Evolutionary conservation across 2,329 filamentous ascomycete species (phyloP).

Genomic region (Tolypocladium cylindrosporum): DNA sequence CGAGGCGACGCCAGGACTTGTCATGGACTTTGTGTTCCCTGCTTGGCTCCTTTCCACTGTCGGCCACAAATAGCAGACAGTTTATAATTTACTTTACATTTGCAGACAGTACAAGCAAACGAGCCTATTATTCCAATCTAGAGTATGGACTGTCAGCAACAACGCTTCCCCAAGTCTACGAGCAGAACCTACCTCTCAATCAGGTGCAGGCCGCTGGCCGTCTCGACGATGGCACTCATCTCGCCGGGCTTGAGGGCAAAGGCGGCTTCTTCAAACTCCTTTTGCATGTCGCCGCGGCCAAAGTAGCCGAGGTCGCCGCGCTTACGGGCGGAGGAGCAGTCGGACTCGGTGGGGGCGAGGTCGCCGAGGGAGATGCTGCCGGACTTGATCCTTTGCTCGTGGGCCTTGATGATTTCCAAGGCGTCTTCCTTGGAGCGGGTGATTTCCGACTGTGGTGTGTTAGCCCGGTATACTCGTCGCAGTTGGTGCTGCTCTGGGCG

Average conservation of each 20-base stretch:
- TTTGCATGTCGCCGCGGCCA: slow-evolving; percentile 92
- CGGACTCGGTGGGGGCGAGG: slow-evolving; percentile 78
- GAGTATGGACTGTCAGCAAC: background rate
- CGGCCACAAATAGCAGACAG: background rate
- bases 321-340: slow-evolving; percentile 93
- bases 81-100: background rate
- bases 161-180: too few species aligned
- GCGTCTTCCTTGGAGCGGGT: slow-evolving; percentile 85
- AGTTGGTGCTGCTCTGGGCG: background rate
- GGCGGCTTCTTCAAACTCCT: slow-evolving; percentile 93
- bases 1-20: background rate
- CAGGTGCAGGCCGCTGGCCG: slow-evolving; percentile 86
- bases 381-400: slow-evolving; percentile 67
- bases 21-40: background rate
- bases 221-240: slow-evolving; percentile 81
- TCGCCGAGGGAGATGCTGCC: slow-evolving; percentile 65
- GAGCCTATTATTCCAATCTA: slow-evolving; percentile 5
- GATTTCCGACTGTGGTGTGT: slow-evolving; percentile 54
- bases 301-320: slow-evolving; percentile 92
- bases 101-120: background rate
- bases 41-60: background rate
- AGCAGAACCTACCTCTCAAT: slow-evolving; percentile 67
- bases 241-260: slow-evolving; percentile 83
- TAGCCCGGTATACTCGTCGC: background rate
- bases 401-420: slow-evolving; percentile 59